Evolutionary conservation across 1,139 yeast species (phyloP).

Genomic region (Candida tetrigidarum): DNA sequence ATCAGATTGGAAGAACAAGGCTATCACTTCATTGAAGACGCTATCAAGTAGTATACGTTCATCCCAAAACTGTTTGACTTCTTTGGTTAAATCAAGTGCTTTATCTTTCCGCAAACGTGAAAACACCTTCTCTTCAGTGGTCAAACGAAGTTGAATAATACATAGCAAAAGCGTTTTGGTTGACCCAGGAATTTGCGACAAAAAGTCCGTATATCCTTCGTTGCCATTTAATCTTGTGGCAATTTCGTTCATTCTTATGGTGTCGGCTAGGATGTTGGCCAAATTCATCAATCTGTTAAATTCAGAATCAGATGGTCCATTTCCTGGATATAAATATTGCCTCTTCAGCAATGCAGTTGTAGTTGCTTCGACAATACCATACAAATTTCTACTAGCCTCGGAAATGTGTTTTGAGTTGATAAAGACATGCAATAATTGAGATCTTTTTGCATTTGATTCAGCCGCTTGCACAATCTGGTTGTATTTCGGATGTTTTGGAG

Average conservation of each 20-base stretch:
- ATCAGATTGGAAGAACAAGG: conserved; percentile 47
- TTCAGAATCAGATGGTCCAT: conserved; percentile 4
- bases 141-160: conserved; percentile 32
- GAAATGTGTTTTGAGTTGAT: conserved; percentile 5
- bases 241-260: conserved; percentile 61
- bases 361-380: conserved; percentile 4
- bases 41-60: conserved; percentile 30
- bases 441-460: conserved; percentile 1
- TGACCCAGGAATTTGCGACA: conserved; percentile 38
- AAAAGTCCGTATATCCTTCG: conserved; percentile 35
- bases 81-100: neutral
- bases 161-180: conserved; percentile 39
- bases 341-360: neutral
- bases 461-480: conserved; percentile 22
- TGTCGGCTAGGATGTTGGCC: conserved; percentile 51
- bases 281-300: conserved; percentile 27
- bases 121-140: conserved; percentile 2
- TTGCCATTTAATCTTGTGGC: conserved; percentile 49
- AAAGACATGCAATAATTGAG: neutral
- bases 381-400: neutral
- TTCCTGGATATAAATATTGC: conserved; percentile 6
- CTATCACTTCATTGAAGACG: conserved; percentile 40
- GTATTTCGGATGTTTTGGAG: conserved; percentile 22
- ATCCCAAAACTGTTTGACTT: conserved; percentile 23
- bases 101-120: conserved; percentile 2